Conservation (phyloP, 2,329 filamentous ascomycete species). For the Trichoderma harzianum region DNA sequence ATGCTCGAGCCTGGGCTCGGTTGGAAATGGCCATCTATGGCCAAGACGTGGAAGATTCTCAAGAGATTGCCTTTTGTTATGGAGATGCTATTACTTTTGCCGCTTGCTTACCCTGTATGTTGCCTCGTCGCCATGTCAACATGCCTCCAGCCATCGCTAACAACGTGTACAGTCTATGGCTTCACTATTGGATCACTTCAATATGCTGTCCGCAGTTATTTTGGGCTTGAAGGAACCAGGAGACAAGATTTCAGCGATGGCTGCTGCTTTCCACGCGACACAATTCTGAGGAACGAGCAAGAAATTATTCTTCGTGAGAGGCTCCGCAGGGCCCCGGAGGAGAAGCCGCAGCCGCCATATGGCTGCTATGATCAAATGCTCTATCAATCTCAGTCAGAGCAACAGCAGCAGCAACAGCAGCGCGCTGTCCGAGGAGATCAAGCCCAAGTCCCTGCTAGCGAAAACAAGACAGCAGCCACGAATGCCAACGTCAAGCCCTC, state of each 20-base stretch:
- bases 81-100: conserved; percentile 26
- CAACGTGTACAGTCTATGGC: conserved; percentile 30
- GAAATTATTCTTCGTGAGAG: conserved; percentile 33
- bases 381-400: background rate
- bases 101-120: conserved; percentile 29
- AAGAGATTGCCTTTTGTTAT: conserved; percentile 23
- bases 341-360: background rate
- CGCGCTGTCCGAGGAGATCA: background rate
- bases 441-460: background rate
- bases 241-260: conserved; percentile 26
- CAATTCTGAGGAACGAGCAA: conserved; percentile 30
- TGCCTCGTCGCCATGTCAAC: too few relatives aligned
- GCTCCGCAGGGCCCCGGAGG: conserved; percentile 3
- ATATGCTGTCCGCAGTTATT: conserved; percentile 30
- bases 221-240: conserved; percentile 30
- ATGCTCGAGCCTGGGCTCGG: conserved; percentile 28
- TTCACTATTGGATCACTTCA: conserved; percentile 30
- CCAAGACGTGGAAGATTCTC: conserved; percentile 20
- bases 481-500: background rate
- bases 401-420: background rate
- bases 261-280: conserved; percentile 29
- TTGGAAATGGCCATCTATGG: conserved; percentile 24
- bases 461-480: background rate
- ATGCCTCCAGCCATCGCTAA: background rate
- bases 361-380: background rate